phyloP scores from a whole-genome alignment of 352 stramenopile genomes.

The Phytophthora pluvialis region DNA sequence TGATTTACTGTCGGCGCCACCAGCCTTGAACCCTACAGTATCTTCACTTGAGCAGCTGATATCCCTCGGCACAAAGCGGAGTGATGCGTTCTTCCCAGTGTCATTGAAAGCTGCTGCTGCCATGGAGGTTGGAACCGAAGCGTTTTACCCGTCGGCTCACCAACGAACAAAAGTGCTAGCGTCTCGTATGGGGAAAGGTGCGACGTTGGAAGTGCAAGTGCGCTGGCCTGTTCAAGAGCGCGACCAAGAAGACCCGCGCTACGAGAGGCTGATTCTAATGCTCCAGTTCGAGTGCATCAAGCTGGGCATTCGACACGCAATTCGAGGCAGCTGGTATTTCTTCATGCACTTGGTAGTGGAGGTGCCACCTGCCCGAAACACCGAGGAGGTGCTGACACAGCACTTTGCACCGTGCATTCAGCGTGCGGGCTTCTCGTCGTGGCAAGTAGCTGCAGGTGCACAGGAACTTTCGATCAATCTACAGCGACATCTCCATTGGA shows the following conservation, averaged over 20 bases:
- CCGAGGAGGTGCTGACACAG: constrained; percentile 61
- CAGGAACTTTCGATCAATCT: constrained; percentile 90
- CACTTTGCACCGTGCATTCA: constrained; percentile 86
- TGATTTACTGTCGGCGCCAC: constrained; percentile 60
- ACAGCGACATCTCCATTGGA: constrained; percentile 89
- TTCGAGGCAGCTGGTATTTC: constrained; percentile 83
- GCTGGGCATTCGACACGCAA: constrained; percentile 66
- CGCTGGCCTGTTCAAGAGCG: constrained; percentile 88
- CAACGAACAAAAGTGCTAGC: constrained; percentile 84
- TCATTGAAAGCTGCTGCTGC: constrained; percentile 86
- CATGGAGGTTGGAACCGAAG: constrained; percentile 87
- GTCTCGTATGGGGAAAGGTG: constrained; percentile 83
- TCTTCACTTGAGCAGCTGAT: constrained; percentile 78
- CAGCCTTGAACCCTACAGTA: constrained; percentile 71
- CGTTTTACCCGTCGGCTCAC: constrained; percentile 86
- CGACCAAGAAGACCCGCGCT: constrained; percentile 88
- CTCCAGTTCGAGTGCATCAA: constrained; percentile 88
- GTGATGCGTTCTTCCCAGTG: constrained; percentile 77
- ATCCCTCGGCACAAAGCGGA: constrained; percentile 80
- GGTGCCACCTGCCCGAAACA: constrained; percentile 55
- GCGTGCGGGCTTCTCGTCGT: constrained; percentile 81
- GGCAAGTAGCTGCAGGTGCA: constrained; percentile 84
- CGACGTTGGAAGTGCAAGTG: constrained; percentile 86
- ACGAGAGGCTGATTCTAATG: constrained; percentile 87
- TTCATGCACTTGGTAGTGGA: constrained; percentile 88